Conservation (phyloP, 805 yeast species). For the Kazachstania kunashirensis region DNA sequence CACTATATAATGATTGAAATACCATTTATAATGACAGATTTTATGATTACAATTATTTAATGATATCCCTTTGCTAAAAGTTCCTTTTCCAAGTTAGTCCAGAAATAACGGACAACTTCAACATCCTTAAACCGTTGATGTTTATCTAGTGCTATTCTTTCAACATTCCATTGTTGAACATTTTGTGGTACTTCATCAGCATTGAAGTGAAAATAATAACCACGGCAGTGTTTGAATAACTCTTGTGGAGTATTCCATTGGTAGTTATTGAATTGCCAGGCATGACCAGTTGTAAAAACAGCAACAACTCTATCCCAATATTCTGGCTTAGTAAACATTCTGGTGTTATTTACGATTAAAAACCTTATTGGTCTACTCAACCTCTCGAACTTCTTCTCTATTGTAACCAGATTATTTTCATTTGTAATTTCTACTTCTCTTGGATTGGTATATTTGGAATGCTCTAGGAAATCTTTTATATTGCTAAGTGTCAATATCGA, state of each 20-base stretch:
- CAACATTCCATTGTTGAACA: constrained; percentile 82
- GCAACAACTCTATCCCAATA: constrained; percentile 98
- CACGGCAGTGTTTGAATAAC: constrained; percentile 75
- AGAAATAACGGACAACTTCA: constrained; percentile 73
- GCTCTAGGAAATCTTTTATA: constrained; percentile 59
- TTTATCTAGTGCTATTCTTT: constrained; percentile 67
- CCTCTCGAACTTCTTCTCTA: constrained; percentile 27
- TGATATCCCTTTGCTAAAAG: constrained; percentile 58
- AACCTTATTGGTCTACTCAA: constrained; percentile 26
- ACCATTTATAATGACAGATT: no score
- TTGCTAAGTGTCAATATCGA: constrained; percentile 56
- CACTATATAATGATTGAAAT: no score
- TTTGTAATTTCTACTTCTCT: constrained; percentile 30
- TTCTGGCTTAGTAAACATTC: constrained; percentile 82
- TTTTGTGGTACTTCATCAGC: constrained; percentile 73
- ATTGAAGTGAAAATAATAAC: constrained; percentile 65
- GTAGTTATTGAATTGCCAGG: constrained; percentile 91
- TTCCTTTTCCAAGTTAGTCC: constrained; percentile 74
- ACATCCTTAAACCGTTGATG: constrained; percentile 78
- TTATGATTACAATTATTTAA: constrained; percentile 4
- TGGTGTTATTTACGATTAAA: constrained; percentile 79
- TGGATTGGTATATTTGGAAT: constrained; percentile 55
- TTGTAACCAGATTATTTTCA: constrained; percentile 24
- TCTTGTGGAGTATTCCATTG: constrained; percentile 72
- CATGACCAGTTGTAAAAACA: constrained; percentile 91